phyloP scores from a whole-genome alignment of 805 yeast species.

The Priceomyces fermenticarens region DNA sequence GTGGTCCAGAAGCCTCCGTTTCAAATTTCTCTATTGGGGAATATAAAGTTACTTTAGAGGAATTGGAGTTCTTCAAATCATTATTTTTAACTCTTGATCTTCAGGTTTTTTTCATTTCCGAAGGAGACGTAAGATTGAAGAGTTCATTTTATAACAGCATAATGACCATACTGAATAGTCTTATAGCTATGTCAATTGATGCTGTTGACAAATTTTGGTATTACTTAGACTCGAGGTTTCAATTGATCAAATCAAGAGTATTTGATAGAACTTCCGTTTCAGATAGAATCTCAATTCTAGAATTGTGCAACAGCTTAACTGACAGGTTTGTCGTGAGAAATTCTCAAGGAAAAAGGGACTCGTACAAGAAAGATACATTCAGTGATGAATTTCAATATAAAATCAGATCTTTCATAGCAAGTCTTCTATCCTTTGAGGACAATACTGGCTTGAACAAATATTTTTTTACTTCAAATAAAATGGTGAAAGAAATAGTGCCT shows the following conservation, averaged over 20 bases:
- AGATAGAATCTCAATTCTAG: constrained; percentile 38
- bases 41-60: constrained; percentile 3
- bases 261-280: constrained; percentile 25
- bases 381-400: constrained; percentile 37
- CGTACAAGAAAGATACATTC: constrained; percentile 35
- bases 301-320: constrained; percentile 36
- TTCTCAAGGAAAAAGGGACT: constrained; percentile 20
- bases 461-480: constrained; percentile 28
- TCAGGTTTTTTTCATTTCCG: constrained; percentile 17
- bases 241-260: constrained; percentile 17
- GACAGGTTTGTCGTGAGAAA: constrained; percentile 23
- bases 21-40: constrained; percentile 2
- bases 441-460: constrained; percentile 44
- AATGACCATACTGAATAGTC: constrained; percentile 19
- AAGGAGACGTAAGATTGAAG: constrained; percentile 15
- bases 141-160: constrained; percentile 23
- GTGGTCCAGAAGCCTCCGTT: neutral
- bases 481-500: constrained; percentile 19
- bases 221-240: constrained; percentile 33
- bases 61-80: constrained; percentile 11
- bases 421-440: constrained; percentile 36
- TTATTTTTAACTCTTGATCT: constrained; percentile 25
- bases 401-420: constrained; percentile 31
- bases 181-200: constrained; percentile 18
- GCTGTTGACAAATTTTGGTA: constrained; percentile 31